phyloP scores from a whole-genome alignment of 768 basidiomycete species.

The Hortiboletus flavorubellus region DNA sequence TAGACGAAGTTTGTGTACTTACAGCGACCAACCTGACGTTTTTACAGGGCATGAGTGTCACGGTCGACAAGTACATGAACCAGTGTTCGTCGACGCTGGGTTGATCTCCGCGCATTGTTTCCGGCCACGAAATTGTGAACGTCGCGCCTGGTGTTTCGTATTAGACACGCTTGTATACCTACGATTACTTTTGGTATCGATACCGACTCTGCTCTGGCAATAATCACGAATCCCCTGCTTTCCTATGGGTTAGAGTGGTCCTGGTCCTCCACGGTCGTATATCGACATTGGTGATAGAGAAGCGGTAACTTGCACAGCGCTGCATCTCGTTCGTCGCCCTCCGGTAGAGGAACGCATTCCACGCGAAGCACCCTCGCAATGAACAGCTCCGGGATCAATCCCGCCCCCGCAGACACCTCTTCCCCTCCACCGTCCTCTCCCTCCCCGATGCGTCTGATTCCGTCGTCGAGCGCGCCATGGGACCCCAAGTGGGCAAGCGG shows the following conservation, averaged over 20 bases:
- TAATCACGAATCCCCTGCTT: not conserved
- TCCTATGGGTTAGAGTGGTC: conserved; percentile 15
- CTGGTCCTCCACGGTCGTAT: conserved; percentile 45
- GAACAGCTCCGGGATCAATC: conserved; percentile 65
- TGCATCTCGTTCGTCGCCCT: conserved; percentile 12
- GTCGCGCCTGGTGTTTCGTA: not conserved
- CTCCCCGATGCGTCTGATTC: not conserved
- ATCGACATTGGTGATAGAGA: conserved; percentile 60
- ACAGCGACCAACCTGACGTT: conserved; percentile 46
- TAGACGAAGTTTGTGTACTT: no score
- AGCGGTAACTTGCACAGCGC: conserved; percentile 45
- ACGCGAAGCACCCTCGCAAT: conserved; percentile 75
- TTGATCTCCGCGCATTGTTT: conserved; percentile 77
- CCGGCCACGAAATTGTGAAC: conserved; percentile 68
- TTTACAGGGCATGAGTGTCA: conserved; percentile 49
- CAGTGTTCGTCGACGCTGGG: conserved; percentile 86
- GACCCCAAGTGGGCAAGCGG: conserved; percentile 54
- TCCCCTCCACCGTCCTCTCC: not conserved
- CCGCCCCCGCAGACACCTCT: conserved; percentile 29
- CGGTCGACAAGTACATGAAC: conserved; percentile 78
- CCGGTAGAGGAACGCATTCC: conserved; percentile 35
- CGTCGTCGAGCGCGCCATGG: not conserved
- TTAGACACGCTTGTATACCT: conserved; percentile 7
- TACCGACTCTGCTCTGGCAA: not conserved
- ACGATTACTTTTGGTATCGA: conserved; percentile 7